Conservation (phyloP, 345 rosid species). For the Arabidopsis suecica region DNA sequence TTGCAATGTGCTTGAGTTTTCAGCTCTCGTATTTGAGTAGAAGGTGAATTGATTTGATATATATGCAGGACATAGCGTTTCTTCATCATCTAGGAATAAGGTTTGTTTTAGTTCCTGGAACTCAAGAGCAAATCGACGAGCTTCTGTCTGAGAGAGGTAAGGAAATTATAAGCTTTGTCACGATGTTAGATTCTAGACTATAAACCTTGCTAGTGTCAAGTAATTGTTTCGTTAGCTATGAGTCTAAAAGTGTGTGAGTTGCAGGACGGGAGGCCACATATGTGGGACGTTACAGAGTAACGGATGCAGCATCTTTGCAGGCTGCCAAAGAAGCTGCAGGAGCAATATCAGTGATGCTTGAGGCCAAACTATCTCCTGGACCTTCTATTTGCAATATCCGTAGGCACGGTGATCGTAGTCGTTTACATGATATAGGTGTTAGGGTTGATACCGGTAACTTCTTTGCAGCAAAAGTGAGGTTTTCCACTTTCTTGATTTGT, state of each 20-base stretch:
- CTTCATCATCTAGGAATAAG: constrained; percentile 91
- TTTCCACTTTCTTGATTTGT: constrained; percentile 26
- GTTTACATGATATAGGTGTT: constrained; percentile 92
- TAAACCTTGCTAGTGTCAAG: not conserved
- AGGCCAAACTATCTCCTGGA: constrained; percentile 96
- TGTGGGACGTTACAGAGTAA: constrained; percentile 81
- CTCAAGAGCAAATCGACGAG: constrained; percentile 79
- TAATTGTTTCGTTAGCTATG: not conserved
- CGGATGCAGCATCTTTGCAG: constrained; percentile 77
- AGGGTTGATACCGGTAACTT: constrained; percentile 97
- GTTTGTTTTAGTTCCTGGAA: constrained; percentile 91
- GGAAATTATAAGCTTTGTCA: constrained; percentile 1
- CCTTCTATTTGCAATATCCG: constrained; percentile 87
- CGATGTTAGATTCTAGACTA: not conserved
- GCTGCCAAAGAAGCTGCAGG: constrained; percentile 98
- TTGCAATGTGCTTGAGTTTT: constrained; percentile 17
- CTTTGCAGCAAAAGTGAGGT: constrained; percentile 88
- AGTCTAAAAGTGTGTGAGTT: constrained; percentile 22
- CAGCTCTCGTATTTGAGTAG: not conserved
- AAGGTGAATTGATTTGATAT: not conserved
- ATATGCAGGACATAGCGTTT: constrained; percentile 90
- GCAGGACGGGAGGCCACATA: constrained; percentile 74
- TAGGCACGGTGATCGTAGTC: constrained; percentile 90
- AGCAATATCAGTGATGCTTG: constrained; percentile 82
- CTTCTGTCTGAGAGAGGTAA: constrained; percentile 85